Base-by-base conservation (phyloP, 352 stramenopile genomes). In the Pseudoperonospora humuli region DNA sequence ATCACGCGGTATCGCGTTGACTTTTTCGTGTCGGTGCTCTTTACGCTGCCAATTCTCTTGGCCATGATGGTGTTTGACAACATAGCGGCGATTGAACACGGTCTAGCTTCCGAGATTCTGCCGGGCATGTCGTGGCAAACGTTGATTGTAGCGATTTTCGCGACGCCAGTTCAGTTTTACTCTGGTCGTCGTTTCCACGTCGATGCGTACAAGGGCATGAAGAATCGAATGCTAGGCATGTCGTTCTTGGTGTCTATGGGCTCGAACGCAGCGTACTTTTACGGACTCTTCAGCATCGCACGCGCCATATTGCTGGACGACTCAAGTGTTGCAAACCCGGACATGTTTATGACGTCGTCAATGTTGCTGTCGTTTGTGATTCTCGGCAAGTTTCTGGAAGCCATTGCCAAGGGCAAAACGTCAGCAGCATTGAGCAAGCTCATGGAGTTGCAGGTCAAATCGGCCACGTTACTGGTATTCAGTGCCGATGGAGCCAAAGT, bases 281-380 rank as follows among this genome's bases (percentile, higher is more conserved):
- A 98, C 61, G 95, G 85, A 0, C 42, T 97, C 3, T 88, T 96
- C 35, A 91, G 84, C 24, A 70, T 97, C 20, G 47, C 88, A 50
- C 87, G 69, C 23, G 77, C 69, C 21, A 67, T 70, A 8, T 65
- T 78, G 48, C 71, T 78, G 24, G 62, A 69, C 20, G 72, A 96
- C 34, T 64, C 57, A 49, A 80, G 67, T 46, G 70, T 94, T 18
- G 56, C 71, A 14, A 79, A 70, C 24, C 62, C 70, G 4, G 79
- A 95, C 55, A 95, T 97, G 67, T 99, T 99, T 59, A 97, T 99
- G 76, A 98, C 96, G 3, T 94, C 90, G n/a, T 84, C 95, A 2
- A 95, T 99, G 70, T 72, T 99, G 18, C 87, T 99, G 45, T 86
- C 93, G 13, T 99, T 99, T 54, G 96, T 99, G 23, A 71, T 98